Evolutionary conservation across 148 eudicot species (phyloP).

Genomic region (Heliamphora exappendiculata): DNA sequence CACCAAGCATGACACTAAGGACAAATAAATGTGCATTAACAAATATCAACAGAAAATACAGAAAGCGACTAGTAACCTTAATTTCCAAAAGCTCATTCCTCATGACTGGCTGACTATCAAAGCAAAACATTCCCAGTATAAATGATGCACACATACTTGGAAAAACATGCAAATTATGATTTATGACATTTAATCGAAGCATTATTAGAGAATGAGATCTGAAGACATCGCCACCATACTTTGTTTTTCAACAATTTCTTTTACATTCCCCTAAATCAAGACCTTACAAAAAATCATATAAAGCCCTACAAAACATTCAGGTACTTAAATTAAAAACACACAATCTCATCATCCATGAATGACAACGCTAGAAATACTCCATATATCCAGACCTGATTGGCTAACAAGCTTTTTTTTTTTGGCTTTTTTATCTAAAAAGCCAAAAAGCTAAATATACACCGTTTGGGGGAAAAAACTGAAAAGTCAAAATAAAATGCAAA

Average conservation of each 20-base stretch:
- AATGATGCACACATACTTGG: background rate
- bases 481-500: too few relatives aligned
- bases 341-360: background rate
- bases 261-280: background rate
- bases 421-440: too few relatives aligned
- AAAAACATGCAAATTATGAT: background rate
- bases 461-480: too few relatives aligned
- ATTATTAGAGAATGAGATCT: background rate
- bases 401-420: too few relatives aligned
- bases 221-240: background rate
- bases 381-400: too few relatives aligned
- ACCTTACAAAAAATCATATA: background rate
- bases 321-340: background rate
- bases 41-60: background rate
- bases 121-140: background rate
- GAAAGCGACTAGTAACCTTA: background rate
- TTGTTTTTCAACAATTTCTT: background rate
- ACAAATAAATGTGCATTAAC: background rate
- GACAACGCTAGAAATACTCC: background rate
- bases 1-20: background rate
- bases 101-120: background rate
- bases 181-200: background rate
- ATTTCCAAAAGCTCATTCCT: background rate
- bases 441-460: too few relatives aligned
- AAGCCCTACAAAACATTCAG: background rate